Conservation (phyloP, 225 moss, liverwort and hornwort genomes). For the Lunularia cruciata region DNA sequence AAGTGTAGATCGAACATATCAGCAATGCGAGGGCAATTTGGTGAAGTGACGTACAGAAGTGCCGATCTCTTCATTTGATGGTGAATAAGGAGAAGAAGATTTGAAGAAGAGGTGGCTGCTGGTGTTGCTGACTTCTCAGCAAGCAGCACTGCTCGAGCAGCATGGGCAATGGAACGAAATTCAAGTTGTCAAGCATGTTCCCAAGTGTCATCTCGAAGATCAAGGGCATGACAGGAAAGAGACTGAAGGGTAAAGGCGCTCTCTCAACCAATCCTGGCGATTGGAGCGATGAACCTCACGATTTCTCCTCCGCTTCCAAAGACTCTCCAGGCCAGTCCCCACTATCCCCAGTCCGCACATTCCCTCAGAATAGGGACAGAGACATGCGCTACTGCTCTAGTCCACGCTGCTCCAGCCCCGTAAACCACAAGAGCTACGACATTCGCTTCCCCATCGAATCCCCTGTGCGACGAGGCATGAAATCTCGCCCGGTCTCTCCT, state of each 20-base stretch:
- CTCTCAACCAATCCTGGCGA: conserved; percentile 5
- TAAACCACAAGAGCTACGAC: conserved; percentile 25
- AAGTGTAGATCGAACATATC: not conserved
- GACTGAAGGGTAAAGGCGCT: conserved; percentile 5
- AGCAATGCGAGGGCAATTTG: not conserved
- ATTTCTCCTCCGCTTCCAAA: conserved; percentile 21
- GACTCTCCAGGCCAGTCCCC: conserved; percentile 21
- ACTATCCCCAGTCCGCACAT: conserved; percentile 32
- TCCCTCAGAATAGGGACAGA: conserved; percentile 30
- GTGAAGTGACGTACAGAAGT: not conserved
- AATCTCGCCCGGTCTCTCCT: conserved; percentile 32
- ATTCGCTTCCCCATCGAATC: conserved; percentile 43
- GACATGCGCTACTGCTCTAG: conserved; percentile 22
- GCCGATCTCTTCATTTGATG: no score
- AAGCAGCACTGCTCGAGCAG: no score
- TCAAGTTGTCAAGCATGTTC: conserved; percentile 42
- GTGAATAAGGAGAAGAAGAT: not conserved
- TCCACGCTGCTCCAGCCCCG: conserved; percentile 13
- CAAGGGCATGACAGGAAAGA: conserved; percentile 38
- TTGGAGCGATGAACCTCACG: conserved; percentile 16
- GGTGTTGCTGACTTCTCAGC: no score
- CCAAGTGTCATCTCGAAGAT: conserved; percentile 45
- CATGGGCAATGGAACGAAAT: conserved; percentile 51
- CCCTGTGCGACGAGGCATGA: conserved; percentile 23
- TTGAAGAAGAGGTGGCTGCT: no score